Percentiles rank a stretch among this genome's conserved stretches.
These are phyloP conservation scores for Potentilla sterilis DNA, from an alignment of 306 rosid species.

Conservation along the genomic window DNA sequence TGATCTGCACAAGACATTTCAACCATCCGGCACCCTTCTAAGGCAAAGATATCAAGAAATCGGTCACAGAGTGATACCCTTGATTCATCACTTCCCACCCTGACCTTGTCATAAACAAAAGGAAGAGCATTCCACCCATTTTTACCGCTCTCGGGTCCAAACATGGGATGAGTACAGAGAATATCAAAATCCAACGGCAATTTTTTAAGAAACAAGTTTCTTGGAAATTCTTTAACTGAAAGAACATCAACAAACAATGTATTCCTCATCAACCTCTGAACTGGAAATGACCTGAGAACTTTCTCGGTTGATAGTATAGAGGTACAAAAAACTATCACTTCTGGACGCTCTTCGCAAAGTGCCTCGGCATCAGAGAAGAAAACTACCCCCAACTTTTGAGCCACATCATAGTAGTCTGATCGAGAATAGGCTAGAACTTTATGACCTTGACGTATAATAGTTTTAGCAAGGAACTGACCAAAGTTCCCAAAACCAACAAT, in stretches of 20 bases:
- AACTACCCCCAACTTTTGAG: not conserved
- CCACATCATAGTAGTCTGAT: not conserved
- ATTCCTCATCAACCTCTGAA: not conserved
- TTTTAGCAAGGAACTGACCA: slow-evolving; percentile 7
- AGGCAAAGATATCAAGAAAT: slow-evolving; percentile 9
- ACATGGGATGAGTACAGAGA: slow-evolving; percentile 20
- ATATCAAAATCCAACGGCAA: slow-evolving; percentile 1
- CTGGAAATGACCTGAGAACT: not conserved
- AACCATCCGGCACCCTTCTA: slow-evolving; percentile 4
- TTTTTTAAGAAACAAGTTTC: not conserved
- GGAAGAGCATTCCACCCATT: not conserved
- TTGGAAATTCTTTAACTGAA: slow-evolving; percentile 11
- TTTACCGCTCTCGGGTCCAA: slow-evolving; percentile 12
- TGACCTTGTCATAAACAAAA: too few species aligned
- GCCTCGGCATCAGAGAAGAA: not conserved
- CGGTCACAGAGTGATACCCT: not conserved
- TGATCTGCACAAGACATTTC: slow-evolving; percentile 13
- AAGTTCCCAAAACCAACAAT: slow-evolving; percentile 12
- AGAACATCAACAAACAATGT: slow-evolving; percentile 6
- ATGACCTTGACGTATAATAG: not conserved
- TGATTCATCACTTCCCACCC: not conserved
- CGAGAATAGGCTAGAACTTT: slow-evolving; percentile 12
- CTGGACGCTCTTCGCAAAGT: not conserved
- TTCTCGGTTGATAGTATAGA: slow-evolving; percentile 4
- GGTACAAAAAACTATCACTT: not conserved